These are phyloP conservation scores for Arabidopsis thaliana DNA, from an alignment of 345 rosid species.

Conservation along the genomic window TAIR10.1 NC_003070.9:11206001-11206500, in stretches of 20 bases:
- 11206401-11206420: slow-evolving; percentile 42
- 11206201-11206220: slow-evolving; percentile 37
- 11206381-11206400: neutral
- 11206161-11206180: slow-evolving; percentile 9
- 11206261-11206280: too few relatives aligned
- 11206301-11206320: too few relatives aligned
- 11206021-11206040: neutral
- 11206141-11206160: neutral
- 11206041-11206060: neutral
- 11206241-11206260: slow-evolving; percentile 14
- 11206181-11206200: neutral
- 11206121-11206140: slow-evolving; percentile 8
- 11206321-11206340: too few relatives aligned
- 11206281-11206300: too few relatives aligned
- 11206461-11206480: slow-evolving; percentile 11
- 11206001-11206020: neutral
- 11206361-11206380: too few relatives aligned
- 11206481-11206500: slow-evolving; percentile 32
- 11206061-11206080: neutral
- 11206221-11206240: slow-evolving; percentile 38
- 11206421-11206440: slow-evolving; percentile 34
- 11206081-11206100: neutral
- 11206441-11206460: slow-evolving; percentile 42
- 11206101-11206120: neutral
- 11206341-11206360: too few relatives aligned